Evolutionary conservation across 352 stramenopile species (phyloP).

Genomic region (Bremia lactucae): DNA sequence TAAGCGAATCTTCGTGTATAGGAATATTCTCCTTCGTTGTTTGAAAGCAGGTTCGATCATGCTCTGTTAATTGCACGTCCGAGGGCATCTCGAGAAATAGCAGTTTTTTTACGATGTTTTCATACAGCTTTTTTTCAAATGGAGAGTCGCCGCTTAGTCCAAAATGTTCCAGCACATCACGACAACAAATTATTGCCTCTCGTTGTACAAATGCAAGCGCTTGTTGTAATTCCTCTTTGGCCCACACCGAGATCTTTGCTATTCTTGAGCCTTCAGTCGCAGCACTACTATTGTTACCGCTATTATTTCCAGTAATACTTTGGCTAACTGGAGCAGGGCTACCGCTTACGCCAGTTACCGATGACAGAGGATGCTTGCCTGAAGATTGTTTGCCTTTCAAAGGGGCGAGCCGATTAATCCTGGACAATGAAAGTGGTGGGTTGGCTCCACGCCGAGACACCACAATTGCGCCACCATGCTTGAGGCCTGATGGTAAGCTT

Average conservation of each 20-base stretch:
- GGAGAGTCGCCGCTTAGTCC: slow-evolving; percentile 46
- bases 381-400: slow-evolving; percentile 28
- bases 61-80: slow-evolving; percentile 76
- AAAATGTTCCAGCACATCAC: slow-evolving; percentile 63
- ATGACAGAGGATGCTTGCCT: slow-evolving; percentile 12
- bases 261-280: slow-evolving; percentile 29
- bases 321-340: slow-evolving; percentile 3
- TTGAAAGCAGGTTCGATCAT: slow-evolving; percentile 77
- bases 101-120: slow-evolving; percentile 70
- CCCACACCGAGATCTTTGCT: slow-evolving; percentile 56
- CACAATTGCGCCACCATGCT: slow-evolving; percentile 35
- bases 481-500: slow-evolving; percentile 25
- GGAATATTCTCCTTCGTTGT: slow-evolving; percentile 78
- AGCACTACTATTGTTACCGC: slow-evolving; percentile 3
- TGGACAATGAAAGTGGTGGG: slow-evolving; percentile 17
- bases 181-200: slow-evolving; percentile 58
- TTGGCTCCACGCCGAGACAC: slow-evolving; percentile 40
- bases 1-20: slow-evolving; percentile 61
- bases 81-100: slow-evolving; percentile 73
- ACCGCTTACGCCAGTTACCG: slow-evolving; percentile 2
- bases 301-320: slow-evolving; percentile 3
- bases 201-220: slow-evolving; percentile 64
- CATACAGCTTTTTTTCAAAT: slow-evolving; percentile 73
- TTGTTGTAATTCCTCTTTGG: slow-evolving; percentile 77
- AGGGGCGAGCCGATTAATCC: slow-evolving; percentile 17